Evolutionary conservation across 352 stramenopile genomes (phyloP).

Genomic region (Achlya hypogyna): DNA sequence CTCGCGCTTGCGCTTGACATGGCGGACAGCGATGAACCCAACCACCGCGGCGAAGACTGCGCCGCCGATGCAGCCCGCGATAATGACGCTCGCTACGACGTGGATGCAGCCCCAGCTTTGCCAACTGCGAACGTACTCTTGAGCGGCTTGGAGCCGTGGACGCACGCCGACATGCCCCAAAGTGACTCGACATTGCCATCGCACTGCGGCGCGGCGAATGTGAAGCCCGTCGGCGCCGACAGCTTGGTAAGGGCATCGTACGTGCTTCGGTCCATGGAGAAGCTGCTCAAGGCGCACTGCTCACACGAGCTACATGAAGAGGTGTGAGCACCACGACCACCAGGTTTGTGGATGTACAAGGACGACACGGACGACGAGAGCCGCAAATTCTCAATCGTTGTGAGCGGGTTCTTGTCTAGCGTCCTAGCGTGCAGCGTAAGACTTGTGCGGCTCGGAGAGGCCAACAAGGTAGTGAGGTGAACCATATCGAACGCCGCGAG

Average conservation of each 20-base stretch:
- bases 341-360: neutral
- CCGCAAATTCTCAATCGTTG: neutral
- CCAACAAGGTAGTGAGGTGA: neutral
- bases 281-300: neutral
- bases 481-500: neutral
- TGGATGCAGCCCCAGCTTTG: neutral
- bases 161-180: neutral
- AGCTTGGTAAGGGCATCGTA: neutral
- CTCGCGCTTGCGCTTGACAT: neutral
- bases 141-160: neutral
- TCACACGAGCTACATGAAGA: neutral
- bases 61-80: neutral
- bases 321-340: too few species aligned
- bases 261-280: neutral
- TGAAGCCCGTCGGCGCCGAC: neutral
- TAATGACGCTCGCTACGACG: neutral
- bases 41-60: neutral
- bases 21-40: neutral
- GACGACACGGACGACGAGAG: neutral
- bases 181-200: neutral
- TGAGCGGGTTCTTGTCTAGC: neutral
- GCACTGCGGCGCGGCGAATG: neutral
- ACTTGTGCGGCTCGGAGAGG: neutral
- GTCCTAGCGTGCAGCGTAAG: neutral
- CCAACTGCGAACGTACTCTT: neutral